These are phyloP conservation scores for Fulvia fulva DNA, from an alignment of 2,329 filamentous ascomycete genomes.

Conservation along the genomic window DNA sequence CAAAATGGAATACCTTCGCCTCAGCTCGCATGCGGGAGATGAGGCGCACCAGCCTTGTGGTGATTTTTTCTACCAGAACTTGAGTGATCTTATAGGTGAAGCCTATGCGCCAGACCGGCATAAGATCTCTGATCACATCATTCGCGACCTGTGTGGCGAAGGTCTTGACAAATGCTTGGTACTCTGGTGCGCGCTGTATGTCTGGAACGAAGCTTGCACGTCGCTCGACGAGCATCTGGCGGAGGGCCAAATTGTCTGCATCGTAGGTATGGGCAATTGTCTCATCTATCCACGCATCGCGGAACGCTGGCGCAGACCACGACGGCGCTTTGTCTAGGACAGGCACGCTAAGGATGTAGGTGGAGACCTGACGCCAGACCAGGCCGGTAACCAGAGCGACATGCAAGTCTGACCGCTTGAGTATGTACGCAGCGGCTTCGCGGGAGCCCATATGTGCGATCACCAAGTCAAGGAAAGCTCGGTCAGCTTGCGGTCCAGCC, in stretches of 20 bases:
- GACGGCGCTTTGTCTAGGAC: constrained; percentile 6
- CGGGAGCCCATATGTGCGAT: constrained; percentile 5
- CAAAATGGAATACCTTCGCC: constrained; percentile 7
- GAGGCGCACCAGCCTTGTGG: constrained; percentile 9
- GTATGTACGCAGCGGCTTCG: constrained; percentile 3
- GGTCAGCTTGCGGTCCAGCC: background rate
- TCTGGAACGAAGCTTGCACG: background rate
- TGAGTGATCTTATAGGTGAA: background rate
- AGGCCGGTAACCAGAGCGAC: constrained; percentile 7
- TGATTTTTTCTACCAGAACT: background rate
- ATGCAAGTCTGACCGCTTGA: constrained; percentile 6
- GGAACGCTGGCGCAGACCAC: constrained; percentile 1
- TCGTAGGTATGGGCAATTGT: background rate
- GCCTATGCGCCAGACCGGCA: constrained; percentile 1
- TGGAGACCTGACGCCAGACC: constrained; percentile 7
- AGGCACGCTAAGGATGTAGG: constrained; percentile 3
- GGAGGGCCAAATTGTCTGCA: background rate
- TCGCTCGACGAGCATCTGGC: background rate
- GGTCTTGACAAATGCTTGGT: constrained; percentile 1
- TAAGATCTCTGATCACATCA: constrained; percentile 4
- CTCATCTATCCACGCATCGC: constrained; percentile 6
- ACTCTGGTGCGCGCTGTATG: background rate
- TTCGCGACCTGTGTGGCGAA: background rate
- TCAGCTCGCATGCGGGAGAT: constrained; percentile 10
- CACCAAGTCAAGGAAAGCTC: constrained; percentile 4